These are phyloP conservation scores for Rhodamnia argentea DNA, from an alignment of 345 rosid genomes.

Conservation along the genomic window DNA sequence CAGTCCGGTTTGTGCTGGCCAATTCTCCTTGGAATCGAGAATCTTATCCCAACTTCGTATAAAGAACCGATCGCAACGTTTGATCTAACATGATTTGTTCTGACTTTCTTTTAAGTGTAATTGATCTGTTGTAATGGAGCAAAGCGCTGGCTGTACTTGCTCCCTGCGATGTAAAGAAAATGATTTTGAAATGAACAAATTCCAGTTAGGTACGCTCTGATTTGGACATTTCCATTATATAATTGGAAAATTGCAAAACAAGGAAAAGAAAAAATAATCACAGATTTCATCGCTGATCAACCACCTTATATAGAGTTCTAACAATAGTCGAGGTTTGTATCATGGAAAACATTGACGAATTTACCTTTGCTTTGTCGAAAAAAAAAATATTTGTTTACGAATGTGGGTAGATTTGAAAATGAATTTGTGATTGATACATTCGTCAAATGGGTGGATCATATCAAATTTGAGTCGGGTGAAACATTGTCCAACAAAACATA, in stretches of 20 bases:
- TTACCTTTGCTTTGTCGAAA: not conserved
- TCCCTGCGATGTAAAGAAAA: not conserved
- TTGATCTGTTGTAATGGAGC: not conserved
- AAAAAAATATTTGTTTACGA: not conserved
- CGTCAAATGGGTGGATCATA: too few relatives aligned
- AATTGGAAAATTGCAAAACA: not conserved
- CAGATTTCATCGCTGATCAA: not conserved
- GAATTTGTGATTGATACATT: too few relatives aligned
- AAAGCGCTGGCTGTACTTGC: not conserved
- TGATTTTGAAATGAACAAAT: not conserved
- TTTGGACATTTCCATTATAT: not conserved
- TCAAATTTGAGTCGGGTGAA: too few relatives aligned
- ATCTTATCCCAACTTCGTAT: not conserved
- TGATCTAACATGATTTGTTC: not conserved
- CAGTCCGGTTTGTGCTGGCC: too few relatives aligned
- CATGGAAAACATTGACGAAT: not conserved
- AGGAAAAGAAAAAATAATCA: not conserved
- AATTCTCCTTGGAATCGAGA: too few relatives aligned
- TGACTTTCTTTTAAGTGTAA: not conserved
- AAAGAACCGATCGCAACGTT: not conserved
- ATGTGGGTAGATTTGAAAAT: not conserved
- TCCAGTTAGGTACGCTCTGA: not conserved
- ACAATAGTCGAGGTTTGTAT: not conserved
- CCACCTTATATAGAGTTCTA: not conserved
- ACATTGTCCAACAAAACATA: too few relatives aligned